These are phyloP conservation scores for Castanea sativa DNA, from an alignment of 306 rosid genomes.

Conservation along the genomic window DNA sequence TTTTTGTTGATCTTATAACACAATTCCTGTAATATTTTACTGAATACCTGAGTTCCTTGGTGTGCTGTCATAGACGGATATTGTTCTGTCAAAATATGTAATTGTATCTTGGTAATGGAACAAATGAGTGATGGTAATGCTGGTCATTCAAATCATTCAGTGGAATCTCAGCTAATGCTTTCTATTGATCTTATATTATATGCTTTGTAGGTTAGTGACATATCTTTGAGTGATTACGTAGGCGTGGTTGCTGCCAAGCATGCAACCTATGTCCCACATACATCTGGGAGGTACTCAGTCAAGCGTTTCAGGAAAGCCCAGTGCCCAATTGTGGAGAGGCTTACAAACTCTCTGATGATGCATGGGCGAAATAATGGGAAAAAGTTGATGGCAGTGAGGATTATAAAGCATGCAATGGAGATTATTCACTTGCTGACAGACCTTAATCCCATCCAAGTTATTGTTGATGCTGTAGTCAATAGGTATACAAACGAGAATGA, in stretches of 20 bases:
- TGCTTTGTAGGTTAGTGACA: constrained; percentile 27
- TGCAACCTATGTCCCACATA: constrained; percentile 35
- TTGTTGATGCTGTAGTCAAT: constrained; percentile 34
- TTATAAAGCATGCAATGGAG: constrained; percentile 35
- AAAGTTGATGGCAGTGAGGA: constrained; percentile 36
- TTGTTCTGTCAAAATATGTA: too few species aligned
- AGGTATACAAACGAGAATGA: constrained; percentile 18
- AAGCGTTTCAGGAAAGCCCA: constrained; percentile 40
- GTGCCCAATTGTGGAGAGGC: constrained; percentile 40
- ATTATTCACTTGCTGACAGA: constrained; percentile 40
- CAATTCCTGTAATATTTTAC: too few species aligned
- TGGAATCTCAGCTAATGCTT: background rate
- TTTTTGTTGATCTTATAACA: too few species aligned
- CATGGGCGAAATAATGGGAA: constrained; percentile 35
- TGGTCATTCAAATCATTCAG: background rate
- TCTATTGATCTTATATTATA: background rate
- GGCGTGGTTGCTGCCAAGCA: constrained; percentile 34
- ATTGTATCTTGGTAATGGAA: too few species aligned
- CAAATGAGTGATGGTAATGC: background rate
- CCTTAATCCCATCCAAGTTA: constrained; percentile 34
- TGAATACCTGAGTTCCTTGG: too few species aligned
- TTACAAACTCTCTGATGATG: constrained; percentile 40
- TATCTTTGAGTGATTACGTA: constrained; percentile 25
- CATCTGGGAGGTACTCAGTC: constrained; percentile 37
- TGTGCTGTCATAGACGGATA: too few species aligned